Conservation (phyloP, 192 early-diverging fungal genomes). For the Coemansia reversa region DNA sequence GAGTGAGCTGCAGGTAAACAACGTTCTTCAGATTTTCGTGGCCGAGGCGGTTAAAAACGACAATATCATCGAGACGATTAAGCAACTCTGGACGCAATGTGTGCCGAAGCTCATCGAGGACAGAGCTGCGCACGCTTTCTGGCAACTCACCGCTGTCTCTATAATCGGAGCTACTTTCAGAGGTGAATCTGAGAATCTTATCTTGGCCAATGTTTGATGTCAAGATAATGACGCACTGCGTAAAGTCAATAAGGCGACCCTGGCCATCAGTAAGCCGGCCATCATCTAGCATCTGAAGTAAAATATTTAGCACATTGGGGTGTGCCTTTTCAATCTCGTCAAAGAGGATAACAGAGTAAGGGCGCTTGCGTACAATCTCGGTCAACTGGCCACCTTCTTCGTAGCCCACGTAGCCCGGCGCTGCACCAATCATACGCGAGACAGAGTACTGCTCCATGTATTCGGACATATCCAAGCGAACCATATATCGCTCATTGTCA, state of each 20-base stretch:
- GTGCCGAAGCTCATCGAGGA: constrained; percentile 79
- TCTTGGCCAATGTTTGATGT: constrained; percentile 85
- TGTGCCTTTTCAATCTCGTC: constrained; percentile 99
- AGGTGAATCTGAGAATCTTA: constrained; percentile 54
- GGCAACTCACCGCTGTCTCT: constrained; percentile 40
- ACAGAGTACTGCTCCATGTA: constrained; percentile 93
- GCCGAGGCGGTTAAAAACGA: constrained; percentile 77
- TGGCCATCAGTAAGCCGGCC: constrained; percentile 93
- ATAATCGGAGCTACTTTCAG: constrained; percentile 24
- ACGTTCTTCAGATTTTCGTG: constrained; percentile 66
- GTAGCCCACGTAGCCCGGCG: constrained; percentile 96
- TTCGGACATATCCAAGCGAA: constrained; percentile 99
- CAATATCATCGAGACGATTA: constrained; percentile 94
- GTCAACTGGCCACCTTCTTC: constrained; percentile 97
- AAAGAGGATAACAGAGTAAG: constrained; percentile 92
- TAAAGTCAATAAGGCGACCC: constrained; percentile 90
- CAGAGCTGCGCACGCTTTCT: constrained; percentile 51
- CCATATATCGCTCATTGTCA: constrained; percentile 93
- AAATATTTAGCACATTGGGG: constrained; percentile 71
- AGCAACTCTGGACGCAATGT: constrained; percentile 92
- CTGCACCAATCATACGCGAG: constrained; percentile 88
- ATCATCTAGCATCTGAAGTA: constrained; percentile 89
- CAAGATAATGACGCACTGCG: constrained; percentile 94
- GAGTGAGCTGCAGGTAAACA: constrained; percentile 66
- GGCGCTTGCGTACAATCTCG: constrained; percentile 85